Conservation (phyloP, 108 stramenopile genomes). For the Epipyxis sp. region DNA sequence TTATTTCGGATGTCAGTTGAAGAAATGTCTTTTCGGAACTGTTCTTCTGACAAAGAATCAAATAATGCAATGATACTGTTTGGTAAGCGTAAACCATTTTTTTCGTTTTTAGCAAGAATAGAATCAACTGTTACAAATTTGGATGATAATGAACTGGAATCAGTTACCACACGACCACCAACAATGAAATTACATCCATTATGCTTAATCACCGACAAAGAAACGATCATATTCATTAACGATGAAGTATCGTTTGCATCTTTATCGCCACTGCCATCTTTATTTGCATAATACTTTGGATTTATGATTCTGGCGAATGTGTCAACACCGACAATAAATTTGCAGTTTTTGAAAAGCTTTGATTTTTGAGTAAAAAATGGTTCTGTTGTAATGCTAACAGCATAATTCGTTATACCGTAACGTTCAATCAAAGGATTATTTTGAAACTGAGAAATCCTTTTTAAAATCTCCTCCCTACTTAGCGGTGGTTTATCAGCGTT, state of each 20-base stretch:
- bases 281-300: slow-evolving; percentile 24
- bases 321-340: slow-evolving; percentile 15
- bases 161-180: neutral
- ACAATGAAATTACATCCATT: slow-evolving; percentile 3
- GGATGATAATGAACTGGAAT: neutral
- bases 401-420: neutral
- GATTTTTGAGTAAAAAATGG: slow-evolving; percentile 7
- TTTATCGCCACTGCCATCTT: neutral
- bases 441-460: neutral
- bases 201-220: neutral
- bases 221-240: neutral
- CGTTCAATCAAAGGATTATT: slow-evolving; percentile 2
- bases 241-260: neutral
- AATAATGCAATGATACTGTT: neutral
- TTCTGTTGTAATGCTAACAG: neutral
- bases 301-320: slow-evolving; percentile 8
- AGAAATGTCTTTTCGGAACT: slow-evolving; percentile 18
- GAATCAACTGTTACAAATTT: slow-evolving; percentile 2
- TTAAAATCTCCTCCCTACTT: neutral
- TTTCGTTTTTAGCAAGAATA: neutral
- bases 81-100: no score
- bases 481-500: slow-evolving; percentile 26
- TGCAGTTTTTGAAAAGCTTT: neutral
- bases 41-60: neutral
- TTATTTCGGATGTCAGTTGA: slow-evolving; percentile 27